phyloP scores from a whole-genome alignment of 176 grass and related monocot species.

The Thalia dealbata region DNA sequence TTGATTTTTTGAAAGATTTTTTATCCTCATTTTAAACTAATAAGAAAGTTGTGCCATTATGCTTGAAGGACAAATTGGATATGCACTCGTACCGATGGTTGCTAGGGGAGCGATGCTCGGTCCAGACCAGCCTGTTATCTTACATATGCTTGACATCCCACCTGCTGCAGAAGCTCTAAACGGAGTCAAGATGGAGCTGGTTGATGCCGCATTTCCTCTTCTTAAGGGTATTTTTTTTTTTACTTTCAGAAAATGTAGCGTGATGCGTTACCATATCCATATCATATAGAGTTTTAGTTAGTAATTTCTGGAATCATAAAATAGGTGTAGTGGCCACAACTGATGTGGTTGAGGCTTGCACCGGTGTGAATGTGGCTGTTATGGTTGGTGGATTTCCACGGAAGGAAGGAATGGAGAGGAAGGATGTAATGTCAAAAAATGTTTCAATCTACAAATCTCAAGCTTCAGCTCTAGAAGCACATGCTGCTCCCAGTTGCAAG shows the following conservation, averaged over 20 bases:
- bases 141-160: conserved; percentile 97
- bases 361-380: conserved; percentile 83
- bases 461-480: conserved; percentile 78
- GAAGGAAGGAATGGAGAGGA: conserved; percentile 98
- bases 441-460: conserved; percentile 97
- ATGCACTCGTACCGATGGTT: conserved; percentile 96
- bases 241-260: background rate
- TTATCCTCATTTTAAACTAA: background rate
- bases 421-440: conserved; percentile 98
- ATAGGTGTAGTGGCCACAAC: conserved; percentile 94
- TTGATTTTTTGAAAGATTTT: conserved; percentile 2
- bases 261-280: background rate
- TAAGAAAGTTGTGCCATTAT: conserved; percentile 10
- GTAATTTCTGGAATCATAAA: conserved; percentile 9
- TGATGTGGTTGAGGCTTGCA: conserved; percentile 85
- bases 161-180: conserved; percentile 74
- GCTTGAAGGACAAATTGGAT: conserved; percentile 92
- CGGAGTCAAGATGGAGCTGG: conserved; percentile 94
- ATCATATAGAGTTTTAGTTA: background rate
- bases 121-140: conserved; percentile 85
- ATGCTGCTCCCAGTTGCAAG: conserved; percentile 91
- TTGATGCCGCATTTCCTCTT: conserved; percentile 95
- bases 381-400: conserved; percentile 99
- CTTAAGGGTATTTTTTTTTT: conserved; percentile 52
- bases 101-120: conserved; percentile 90